phyloP scores from a whole-genome alignment of 1,284 basidiomycete genomes.

The Trichosporon sp. region DNA sequence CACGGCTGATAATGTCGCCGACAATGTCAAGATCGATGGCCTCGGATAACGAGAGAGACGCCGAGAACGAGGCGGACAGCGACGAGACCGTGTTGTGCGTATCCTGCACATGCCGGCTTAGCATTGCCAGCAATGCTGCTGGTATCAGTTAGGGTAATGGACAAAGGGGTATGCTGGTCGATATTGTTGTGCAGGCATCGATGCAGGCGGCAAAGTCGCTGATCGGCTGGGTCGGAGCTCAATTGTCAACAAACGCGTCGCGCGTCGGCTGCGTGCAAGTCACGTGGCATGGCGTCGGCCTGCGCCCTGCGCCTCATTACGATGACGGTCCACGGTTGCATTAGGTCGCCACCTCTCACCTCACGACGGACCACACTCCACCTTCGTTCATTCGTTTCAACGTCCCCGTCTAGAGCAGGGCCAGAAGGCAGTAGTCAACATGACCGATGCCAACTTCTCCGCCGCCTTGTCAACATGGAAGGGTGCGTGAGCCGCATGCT shows the following conservation, averaged over 20 bases:
- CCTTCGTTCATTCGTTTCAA: background rate
- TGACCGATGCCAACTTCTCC: conserved; percentile 61
- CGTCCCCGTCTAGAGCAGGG: background rate
- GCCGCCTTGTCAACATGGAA: conserved; percentile 81
- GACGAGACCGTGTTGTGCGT: background rate
- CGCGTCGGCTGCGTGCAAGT: background rate
- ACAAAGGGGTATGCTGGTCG: background rate
- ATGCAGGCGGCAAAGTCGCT: background rate
- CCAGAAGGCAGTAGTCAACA: conserved; percentile 17
- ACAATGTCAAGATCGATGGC: conserved; percentile 40
- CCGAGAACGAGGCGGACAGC: conserved; percentile 15
- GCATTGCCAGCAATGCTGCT: conserved; percentile 12
- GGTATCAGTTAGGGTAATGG: background rate
- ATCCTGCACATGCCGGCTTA: conserved; percentile 19
- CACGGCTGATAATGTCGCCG: conserved; percentile 36
- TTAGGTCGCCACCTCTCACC: conserved; percentile 1
- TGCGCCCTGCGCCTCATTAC: background rate
- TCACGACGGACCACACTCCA: background rate
- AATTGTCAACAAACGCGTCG: conserved; percentile 4
- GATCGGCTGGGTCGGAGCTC: background rate
- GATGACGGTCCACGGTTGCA: background rate
- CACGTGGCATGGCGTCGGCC: too few relatives aligned
- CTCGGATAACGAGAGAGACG: conserved; percentile 27
- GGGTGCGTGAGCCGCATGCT: conserved; percentile 51
- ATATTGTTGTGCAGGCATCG: background rate